phyloP scores from a whole-genome alignment of 148 eudicot species.

The Nyssa sinensis region DNA sequence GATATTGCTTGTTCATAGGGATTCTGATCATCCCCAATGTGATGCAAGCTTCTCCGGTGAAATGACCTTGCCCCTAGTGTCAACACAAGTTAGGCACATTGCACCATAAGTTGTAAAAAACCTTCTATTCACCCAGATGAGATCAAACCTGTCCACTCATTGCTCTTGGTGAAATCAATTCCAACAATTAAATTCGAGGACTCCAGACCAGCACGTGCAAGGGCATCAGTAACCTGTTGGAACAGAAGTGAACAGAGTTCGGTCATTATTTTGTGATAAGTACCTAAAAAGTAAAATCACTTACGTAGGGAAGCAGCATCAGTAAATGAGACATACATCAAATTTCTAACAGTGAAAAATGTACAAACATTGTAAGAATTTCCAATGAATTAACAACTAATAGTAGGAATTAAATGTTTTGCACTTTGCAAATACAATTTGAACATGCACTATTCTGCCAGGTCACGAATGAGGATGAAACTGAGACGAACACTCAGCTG shows the following conservation, averaged over 20 bases:
- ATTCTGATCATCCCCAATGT: slow-evolving; percentile 41
- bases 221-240: slow-evolving; percentile 55
- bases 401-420: too few relatives aligned
- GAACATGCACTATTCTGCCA: too few relatives aligned
- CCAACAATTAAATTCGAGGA: slow-evolving; percentile 65
- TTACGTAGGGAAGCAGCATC: too few relatives aligned
- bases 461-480: too few relatives aligned
- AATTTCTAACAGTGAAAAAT: not conserved
- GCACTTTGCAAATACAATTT: too few relatives aligned
- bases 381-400: not conserved
- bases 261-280: not conserved
- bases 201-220: slow-evolving; percentile 57
- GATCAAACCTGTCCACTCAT: slow-evolving; percentile 58
- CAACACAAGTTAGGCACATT: slow-evolving; percentile 3
- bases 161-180: slow-evolving; percentile 64
- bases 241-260: not conserved
- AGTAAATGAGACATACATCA: not conserved
- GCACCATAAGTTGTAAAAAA: not conserved
- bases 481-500: too few relatives aligned
- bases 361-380: not conserved
- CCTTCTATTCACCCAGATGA: not conserved
- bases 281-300: not conserved
- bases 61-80: slow-evolving; percentile 48
- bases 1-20: slow-evolving; percentile 63
- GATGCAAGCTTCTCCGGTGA: slow-evolving; percentile 50